Evolutionary conservation across 345 rosid species (phyloP).

Genomic region (Carallia pectinifolia): DNA sequence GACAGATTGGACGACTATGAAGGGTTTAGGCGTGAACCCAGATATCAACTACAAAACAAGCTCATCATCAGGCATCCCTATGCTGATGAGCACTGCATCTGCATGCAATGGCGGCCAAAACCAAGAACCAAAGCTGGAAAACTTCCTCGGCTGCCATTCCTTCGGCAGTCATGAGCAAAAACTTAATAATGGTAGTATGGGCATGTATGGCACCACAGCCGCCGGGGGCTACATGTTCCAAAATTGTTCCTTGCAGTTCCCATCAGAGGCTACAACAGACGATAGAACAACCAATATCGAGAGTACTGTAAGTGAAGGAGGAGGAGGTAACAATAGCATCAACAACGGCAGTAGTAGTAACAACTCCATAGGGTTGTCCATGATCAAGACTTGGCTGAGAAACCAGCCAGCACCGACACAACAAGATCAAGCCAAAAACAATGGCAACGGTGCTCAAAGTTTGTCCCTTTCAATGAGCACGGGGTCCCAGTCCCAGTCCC

Average conservation of each 20-base stretch:
- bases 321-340: not conserved
- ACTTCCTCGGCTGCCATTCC: conserved; percentile 25
- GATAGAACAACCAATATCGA: conserved; percentile 15
- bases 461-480: conserved; percentile 51
- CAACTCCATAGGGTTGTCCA: conserved; percentile 62
- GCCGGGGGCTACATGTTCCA: conserved; percentile 18
- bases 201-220: not conserved
- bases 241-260: conserved; percentile 17
- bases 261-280: conserved; percentile 10
- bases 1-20: conserved; percentile 41
- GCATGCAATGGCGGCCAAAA: conserved; percentile 19
- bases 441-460: conserved; percentile 37
- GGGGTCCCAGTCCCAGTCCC: conserved; percentile 11
- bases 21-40: conserved; percentile 38
- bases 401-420: conserved; percentile 51
- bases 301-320: not conserved
- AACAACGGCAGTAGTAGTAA: conserved; percentile 1
- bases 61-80: conserved; percentile 27
- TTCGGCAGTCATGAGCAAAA: conserved; percentile 18
- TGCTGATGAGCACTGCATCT: conserved; percentile 21
- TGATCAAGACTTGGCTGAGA: conserved; percentile 80
- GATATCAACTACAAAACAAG: conserved; percentile 23
- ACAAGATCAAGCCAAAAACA: conserved; percentile 23
- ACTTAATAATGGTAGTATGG: not conserved
- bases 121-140: conserved; percentile 25